A percentile compares a stretch with the other conserved stretches of the same genome.
Conservation (phyloP, 75 land plant species). For the Selaginella moellendorffii region DNA sequence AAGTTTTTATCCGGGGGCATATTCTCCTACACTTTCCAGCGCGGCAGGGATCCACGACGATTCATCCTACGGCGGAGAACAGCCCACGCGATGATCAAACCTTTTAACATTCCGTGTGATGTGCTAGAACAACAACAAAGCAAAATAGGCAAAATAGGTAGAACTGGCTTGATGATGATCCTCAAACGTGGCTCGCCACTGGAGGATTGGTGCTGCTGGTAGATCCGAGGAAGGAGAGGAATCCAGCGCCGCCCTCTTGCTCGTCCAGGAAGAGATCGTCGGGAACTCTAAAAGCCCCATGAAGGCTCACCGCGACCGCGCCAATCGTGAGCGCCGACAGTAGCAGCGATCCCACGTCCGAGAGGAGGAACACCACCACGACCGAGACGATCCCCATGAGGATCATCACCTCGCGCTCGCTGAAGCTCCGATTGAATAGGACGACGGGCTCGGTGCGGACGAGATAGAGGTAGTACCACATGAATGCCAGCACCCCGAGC, state of each 20-base stretch:
- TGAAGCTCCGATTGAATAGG: constrained; percentile 21
- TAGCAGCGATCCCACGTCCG: constrained; percentile 33
- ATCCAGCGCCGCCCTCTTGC: constrained; percentile 20
- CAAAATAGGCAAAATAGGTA: too few relatives aligned
- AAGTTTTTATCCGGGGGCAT: too few relatives aligned
- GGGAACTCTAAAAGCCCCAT: constrained; percentile 38
- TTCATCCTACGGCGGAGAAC: too few relatives aligned
- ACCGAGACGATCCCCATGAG: constrained; percentile 24
- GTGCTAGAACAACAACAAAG: too few relatives aligned
- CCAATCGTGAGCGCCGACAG: constrained; percentile 28
- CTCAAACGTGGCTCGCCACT: not conserved
- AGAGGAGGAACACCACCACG: constrained; percentile 30
- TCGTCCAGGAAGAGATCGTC: constrained; percentile 52
- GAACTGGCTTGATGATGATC: too few relatives aligned
- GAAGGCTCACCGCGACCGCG: constrained; percentile 23
- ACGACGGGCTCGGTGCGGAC: constrained; percentile 32
- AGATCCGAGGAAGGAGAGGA: not conserved
- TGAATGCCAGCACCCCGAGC: constrained; percentile 22
- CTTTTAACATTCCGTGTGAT: too few relatives aligned
- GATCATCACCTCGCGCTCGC: constrained; percentile 37
- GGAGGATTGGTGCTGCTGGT: not conserved
- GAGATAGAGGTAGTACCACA: constrained; percentile 42
- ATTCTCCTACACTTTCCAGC: too few relatives aligned
- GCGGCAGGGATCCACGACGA: too few relatives aligned
- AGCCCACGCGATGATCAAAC: too few relatives aligned